Evolutionary conservation across 2,329 filamentous ascomycete genomes (phyloP).

Genomic region (Aureobasidium sp.): DNA sequence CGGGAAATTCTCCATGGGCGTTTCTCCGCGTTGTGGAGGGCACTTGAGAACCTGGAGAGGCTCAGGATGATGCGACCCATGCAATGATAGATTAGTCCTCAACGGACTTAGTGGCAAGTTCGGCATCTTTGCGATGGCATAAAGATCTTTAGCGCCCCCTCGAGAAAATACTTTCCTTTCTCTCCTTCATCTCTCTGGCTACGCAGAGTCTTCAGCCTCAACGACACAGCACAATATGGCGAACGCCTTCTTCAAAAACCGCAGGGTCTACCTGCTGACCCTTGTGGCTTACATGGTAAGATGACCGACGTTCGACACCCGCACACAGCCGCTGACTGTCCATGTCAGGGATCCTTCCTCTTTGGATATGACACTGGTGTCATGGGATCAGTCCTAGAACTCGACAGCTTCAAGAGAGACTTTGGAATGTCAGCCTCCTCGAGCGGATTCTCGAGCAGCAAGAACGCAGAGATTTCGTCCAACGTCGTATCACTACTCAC

Average conservation of each 20-base stretch:
- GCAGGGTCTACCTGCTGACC: constrained; percentile 40
- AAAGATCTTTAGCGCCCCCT: neutral
- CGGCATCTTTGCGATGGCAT: neutral
- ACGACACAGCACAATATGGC: constrained; percentile 8
- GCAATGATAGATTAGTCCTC: neutral
- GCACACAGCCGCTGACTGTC: neutral
- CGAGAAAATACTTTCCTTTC: neutral
- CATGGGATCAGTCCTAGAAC: constrained; percentile 58
- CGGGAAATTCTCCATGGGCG: constrained; percentile 9
- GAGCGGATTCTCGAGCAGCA: constrained; percentile 42
- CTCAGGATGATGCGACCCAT: neutral
- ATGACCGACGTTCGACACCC: neutral
- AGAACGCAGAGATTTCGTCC: constrained; percentile 47
- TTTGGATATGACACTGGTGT: constrained; percentile 51
- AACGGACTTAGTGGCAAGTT: neutral
- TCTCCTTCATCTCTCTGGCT: neutral
- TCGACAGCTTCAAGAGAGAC: constrained; percentile 47
- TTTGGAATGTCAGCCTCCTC: constrained; percentile 34
- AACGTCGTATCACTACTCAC: constrained; percentile 65
- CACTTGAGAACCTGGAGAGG: neutral
- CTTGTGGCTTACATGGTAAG: constrained; percentile 39
- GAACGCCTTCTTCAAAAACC: constrained; percentile 34
- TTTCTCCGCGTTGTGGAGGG: constrained; percentile 5
- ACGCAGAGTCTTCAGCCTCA: neutral
- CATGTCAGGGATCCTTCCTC: constrained; percentile 23